These are phyloP conservation scores for Hypericum perforatum DNA, from an alignment of 345 rosid species.

Conservation along the genomic window DNA sequence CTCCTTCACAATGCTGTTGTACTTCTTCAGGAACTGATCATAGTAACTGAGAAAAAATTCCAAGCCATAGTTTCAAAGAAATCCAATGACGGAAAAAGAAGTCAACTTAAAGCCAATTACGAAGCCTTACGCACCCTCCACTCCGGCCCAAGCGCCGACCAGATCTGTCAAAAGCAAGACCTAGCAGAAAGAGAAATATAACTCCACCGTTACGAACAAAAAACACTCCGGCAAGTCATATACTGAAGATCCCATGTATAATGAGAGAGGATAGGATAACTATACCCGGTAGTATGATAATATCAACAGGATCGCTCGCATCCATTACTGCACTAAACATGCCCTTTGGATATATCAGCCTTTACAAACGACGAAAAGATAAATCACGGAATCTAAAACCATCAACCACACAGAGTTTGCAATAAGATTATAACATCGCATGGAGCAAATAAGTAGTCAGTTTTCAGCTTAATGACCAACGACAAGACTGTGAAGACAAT, in stretches of 20 bases:
- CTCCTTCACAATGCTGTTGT: conserved; percentile 3
- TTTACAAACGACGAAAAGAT: conserved; percentile 11
- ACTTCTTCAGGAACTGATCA: conserved; percentile 6
- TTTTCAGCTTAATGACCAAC: no score
- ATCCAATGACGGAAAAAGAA: no score
- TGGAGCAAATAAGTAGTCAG: no score
- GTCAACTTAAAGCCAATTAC: neutral
- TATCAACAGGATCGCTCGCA: neutral
- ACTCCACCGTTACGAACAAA: neutral
- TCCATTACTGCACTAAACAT: neutral
- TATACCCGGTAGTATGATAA: conserved; percentile 4
- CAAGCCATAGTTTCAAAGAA: no score
- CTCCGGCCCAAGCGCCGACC: conserved; percentile 7
- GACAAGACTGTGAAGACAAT: no score
- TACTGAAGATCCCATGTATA: no score
- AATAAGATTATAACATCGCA: no score
- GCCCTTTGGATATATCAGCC: conserved; percentile 10
- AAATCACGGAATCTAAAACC: conserved; percentile 15
- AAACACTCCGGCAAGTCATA: no score
- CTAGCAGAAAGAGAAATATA: neutral
- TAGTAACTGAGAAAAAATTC: neutral
- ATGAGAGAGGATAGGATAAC: neutral
- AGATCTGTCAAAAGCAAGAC: conserved; percentile 8
- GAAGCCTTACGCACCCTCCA: conserved; percentile 1
- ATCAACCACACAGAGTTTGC: neutral